phyloP scores from a whole-genome alignment of 164 flowering plant species.

The Nymphaea thermarum region DNA sequence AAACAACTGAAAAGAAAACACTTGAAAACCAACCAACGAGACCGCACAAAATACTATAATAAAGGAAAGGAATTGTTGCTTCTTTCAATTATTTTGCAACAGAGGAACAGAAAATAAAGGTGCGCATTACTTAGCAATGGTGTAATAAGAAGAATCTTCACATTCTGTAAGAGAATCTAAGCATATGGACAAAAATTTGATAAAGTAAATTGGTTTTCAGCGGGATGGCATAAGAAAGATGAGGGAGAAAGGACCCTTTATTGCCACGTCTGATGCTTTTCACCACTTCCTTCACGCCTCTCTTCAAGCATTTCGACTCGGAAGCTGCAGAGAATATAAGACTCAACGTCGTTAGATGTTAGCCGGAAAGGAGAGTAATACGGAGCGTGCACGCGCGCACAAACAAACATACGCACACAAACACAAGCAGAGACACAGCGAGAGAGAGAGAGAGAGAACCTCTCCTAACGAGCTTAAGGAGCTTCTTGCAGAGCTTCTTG shows the following conservation, averaged over 20 bases:
- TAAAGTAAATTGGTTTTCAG: no score
- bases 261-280: constrained; percentile 78
- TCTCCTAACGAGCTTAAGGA: constrained; percentile 78
- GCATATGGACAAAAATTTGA: no score
- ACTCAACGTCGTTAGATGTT: background rate
- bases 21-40: no score
- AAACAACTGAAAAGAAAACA: no score
- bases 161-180: no score
- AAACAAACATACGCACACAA: background rate
- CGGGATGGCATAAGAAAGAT: background rate
- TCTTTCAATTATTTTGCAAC: no score
- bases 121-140: no score
- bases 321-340: constrained; percentile 36
- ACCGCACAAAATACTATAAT: no score
- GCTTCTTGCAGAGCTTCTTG: constrained; percentile 67
- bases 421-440: background rate
- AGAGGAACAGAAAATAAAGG: no score
- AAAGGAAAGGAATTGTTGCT: no score
- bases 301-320: constrained; percentile 77
- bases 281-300: constrained; percentile 97
- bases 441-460: constrained; percentile 22
- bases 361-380: background rate
- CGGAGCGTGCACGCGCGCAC: background rate
- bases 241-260: constrained; percentile 50
- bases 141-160: no score